Conservation (phyloP, 352 stramenopile genomes). For the Globisporangium paddicum region DNA sequence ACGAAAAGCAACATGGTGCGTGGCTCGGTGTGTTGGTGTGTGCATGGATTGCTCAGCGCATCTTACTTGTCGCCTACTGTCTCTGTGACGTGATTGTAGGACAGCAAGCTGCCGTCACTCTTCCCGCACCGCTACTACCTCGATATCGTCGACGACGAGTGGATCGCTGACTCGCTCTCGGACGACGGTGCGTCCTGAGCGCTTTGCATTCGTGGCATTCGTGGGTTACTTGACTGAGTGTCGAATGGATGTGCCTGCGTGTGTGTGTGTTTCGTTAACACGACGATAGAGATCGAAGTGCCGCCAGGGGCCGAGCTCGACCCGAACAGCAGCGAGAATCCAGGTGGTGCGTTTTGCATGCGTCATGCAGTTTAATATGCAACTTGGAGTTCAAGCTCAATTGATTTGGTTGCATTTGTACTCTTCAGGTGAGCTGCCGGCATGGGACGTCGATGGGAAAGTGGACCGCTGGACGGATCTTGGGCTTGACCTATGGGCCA, state of each 20-base stretch:
- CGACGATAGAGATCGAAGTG: conserved; percentile 61
- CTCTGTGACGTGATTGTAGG: background rate
- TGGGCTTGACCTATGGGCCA: conserved; percentile 60
- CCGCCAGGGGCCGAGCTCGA: conserved; percentile 50
- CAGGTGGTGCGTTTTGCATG: conserved; percentile 21
- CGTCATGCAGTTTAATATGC: too few relatives aligned
- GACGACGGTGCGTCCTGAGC: conserved; percentile 47
- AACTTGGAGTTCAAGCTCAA: too few relatives aligned
- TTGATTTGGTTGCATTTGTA: too few relatives aligned
- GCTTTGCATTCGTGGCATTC: background rate
- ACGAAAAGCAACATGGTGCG: too few relatives aligned
- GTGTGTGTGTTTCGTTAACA: background rate
- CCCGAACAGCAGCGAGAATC: conserved; percentile 47
- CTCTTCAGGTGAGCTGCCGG: conserved; percentile 47
- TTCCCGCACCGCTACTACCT: conserved; percentile 70
- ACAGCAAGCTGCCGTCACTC: conserved; percentile 29
- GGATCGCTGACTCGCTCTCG: conserved; percentile 74
- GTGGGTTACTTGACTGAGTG: background rate
- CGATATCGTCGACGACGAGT: conserved; percentile 80
- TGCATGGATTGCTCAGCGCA: too few relatives aligned
- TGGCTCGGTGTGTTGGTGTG: too few relatives aligned
- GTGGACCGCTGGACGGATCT: conserved; percentile 79
- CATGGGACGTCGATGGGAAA: conserved; percentile 49
- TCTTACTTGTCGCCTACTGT: too few relatives aligned
- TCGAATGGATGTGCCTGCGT: background rate